Conservation (phyloP, 768 basidiomycete species). For the Tulasnella sp. region DNA sequence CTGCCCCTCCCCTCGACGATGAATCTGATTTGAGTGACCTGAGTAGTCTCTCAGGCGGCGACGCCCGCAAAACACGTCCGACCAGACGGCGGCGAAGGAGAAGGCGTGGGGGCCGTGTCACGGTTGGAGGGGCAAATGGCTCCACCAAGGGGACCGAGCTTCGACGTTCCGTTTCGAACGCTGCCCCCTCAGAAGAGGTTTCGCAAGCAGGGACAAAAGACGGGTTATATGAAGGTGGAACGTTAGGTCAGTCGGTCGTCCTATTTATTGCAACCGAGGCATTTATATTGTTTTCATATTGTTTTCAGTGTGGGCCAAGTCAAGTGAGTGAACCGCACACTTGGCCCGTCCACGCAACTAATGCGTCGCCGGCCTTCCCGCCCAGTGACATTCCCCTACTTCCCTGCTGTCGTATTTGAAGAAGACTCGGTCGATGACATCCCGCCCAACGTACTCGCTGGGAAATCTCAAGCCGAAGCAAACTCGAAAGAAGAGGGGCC, state of each 20-base stretch:
- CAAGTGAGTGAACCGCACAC: slow-evolving; percentile 33
- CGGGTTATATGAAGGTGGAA: slow-evolving; percentile 32
- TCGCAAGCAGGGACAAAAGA: background rate
- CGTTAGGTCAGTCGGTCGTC: slow-evolving; percentile 41
- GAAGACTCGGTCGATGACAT: slow-evolving; percentile 41
- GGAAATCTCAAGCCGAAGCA: slow-evolving; percentile 17
- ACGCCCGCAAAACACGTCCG: no score
- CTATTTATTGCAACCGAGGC: background rate
- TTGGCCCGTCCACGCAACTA: background rate
- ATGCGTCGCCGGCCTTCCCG: background rate
- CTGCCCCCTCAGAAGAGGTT: no score
- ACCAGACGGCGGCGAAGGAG: no score
- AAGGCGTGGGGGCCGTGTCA: no score
- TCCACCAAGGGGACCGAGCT: no score
- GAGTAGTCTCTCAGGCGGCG: no score
- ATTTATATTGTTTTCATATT: slow-evolving; percentile 6
- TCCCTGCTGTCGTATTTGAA: slow-evolving; percentile 69
- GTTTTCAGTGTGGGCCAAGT: slow-evolving; percentile 70
- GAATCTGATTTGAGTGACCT: slow-evolving; percentile 16
- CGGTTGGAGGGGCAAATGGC: no score
- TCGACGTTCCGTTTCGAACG: no score
- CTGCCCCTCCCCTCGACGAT: background rate
- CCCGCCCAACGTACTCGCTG: slow-evolving; percentile 29
- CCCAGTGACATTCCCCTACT: slow-evolving; percentile 69
- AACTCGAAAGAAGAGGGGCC: slow-evolving; percentile 24